These are phyloP conservation scores for Domatiomyces catenatus DNA, from an alignment of 2,329 filamentous ascomycete species.

Conservation along the genomic window DNA sequence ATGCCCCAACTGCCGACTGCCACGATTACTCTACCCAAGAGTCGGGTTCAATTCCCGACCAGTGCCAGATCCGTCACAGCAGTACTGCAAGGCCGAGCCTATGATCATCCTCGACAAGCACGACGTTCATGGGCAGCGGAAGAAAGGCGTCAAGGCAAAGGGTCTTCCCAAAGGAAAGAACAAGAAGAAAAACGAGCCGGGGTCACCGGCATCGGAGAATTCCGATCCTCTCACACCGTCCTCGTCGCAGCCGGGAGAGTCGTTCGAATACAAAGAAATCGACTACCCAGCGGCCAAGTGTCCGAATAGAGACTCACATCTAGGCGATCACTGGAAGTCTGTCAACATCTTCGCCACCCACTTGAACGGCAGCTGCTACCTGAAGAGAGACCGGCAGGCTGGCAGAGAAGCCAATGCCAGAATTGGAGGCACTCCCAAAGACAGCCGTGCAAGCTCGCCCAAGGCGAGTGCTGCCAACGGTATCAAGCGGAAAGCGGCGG, in stretches of 20 bases:
- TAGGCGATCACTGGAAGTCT: conserved; percentile 18
- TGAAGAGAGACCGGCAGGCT: conserved; percentile 15
- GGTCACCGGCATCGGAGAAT: conserved; percentile 20
- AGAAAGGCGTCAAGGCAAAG: conserved; percentile 18
- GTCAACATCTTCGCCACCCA: conserved; percentile 18
- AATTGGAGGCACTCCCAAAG: conserved; percentile 15
- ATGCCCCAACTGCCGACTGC: conserved; percentile 45
- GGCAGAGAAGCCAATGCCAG: conserved; percentile 17
- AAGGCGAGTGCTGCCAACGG: conserved; percentile 13
- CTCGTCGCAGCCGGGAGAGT: conserved; percentile 13
- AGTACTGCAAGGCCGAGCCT: conserved; percentile 45
- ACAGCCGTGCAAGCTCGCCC: conserved; percentile 17
- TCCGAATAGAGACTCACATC: conserved; percentile 17
- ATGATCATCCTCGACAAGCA: conserved; percentile 42
- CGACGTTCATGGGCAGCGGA: conserved; percentile 41
- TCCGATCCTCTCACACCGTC: conserved; percentile 16
- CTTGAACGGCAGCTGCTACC: conserved; percentile 16
- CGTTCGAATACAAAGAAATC: conserved; percentile 18
- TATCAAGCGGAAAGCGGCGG: conserved; percentile 15
- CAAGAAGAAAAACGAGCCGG: conserved; percentile 31
- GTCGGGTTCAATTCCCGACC: conserved; percentile 35
- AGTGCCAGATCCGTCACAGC: conserved; percentile 31
- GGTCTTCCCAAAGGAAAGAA: conserved; percentile 26
- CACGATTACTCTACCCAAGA: conserved; percentile 42
- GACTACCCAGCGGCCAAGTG: conserved; percentile 17